Evolutionary conservation across 768 basidiomycete genomes (phyloP).

Genomic region (Mycena vitilis): DNA sequence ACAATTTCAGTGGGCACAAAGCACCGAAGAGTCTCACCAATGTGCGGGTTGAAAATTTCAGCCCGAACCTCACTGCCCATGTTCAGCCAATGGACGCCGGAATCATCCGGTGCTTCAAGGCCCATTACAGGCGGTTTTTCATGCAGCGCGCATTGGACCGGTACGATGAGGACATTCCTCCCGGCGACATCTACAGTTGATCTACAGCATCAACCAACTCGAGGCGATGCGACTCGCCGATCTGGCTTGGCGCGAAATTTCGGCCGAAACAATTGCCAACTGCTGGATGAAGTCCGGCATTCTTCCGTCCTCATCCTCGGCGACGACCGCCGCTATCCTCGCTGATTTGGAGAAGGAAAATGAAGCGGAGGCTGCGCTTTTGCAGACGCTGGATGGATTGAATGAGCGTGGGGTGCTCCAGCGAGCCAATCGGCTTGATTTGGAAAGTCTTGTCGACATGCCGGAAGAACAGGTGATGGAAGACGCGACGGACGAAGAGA

Average conservation of each 20-base stretch:
- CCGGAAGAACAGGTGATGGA: slow-evolving; percentile 1
- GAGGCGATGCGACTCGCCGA: slow-evolving; percentile 51
- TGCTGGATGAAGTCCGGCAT: slow-evolving; percentile 54
- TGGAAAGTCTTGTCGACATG: background rate
- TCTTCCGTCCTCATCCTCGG: slow-evolving; percentile 9
- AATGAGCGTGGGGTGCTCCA: background rate
- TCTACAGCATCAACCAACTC: slow-evolving; percentile 47
- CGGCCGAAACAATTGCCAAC: slow-evolving; percentile 47
- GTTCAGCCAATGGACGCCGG: slow-evolving; percentile 43
- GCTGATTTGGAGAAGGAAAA: background rate
- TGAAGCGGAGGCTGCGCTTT: background rate
- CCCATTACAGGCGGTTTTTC: slow-evolving; percentile 38
- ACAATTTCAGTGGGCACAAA: slow-evolving; percentile 37
- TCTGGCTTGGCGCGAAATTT: slow-evolving; percentile 48
- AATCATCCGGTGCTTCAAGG: slow-evolving; percentile 40
- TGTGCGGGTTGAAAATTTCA: slow-evolving; percentile 33
- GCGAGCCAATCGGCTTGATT: background rate
- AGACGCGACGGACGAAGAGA: slow-evolving; percentile 6
- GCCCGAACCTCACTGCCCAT: slow-evolving; percentile 40
- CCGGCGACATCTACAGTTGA: no score
- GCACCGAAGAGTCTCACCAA: slow-evolving; percentile 26
- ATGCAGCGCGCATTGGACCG: slow-evolving; percentile 38
- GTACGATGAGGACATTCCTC: slow-evolving; percentile 30
- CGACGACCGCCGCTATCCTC: background rate
- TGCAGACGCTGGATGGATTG: background rate